Base-by-base conservation (phyloP, 163 green algal species). In the Chloroidium sp. region DNA sequence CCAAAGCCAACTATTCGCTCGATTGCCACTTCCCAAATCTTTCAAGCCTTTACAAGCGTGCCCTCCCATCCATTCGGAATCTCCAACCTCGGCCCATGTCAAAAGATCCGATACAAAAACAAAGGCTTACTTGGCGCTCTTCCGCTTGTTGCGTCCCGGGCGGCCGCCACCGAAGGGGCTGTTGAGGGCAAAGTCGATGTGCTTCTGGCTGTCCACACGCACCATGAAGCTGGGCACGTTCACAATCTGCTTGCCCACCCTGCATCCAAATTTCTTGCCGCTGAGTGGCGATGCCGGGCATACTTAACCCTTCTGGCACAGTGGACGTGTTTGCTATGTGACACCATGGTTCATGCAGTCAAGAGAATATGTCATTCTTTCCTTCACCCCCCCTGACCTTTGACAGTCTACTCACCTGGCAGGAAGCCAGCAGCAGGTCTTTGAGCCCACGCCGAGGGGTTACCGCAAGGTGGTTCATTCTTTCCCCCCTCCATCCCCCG, bases 201-300 rank as follows among this genome's bases (percentile, higher is more conserved):
- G 96, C 94, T 98, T 99, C 93, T 99, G 95, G 88, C 90, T 96
- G 88, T 99, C 96, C 58, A 98, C 90, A 78, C 95, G 91, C 77
- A 99, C 96, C 82, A 98, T 88, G 93, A 99, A 99, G 74, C 92
- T 97, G 72, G 96, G 92, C 81, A 99, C 92, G 88, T 98, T 97
- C 12, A 99, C 96, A 81, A 99, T 95, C 89, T 99, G 96, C 94
- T 99, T 99, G 89, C 96, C 96, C 59, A 99, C 96, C 67, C 93
- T 93, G 84, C 62, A 85, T 36, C 36, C 36, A 36, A 36, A 36
- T 36, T 2, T 6, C 59, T 62, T 6, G 36, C 75, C 58, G 4
- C 14, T 79, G 62, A 82, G 57, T 81, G 1, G 58, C 62, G 80
- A 80, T 74, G 58, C 36, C 13, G 14, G 10, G 10, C 67, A 8